phyloP scores from a whole-genome alignment of 2,329 filamentous ascomycete genomes.

The Trichoderma guizhouense region DNA sequence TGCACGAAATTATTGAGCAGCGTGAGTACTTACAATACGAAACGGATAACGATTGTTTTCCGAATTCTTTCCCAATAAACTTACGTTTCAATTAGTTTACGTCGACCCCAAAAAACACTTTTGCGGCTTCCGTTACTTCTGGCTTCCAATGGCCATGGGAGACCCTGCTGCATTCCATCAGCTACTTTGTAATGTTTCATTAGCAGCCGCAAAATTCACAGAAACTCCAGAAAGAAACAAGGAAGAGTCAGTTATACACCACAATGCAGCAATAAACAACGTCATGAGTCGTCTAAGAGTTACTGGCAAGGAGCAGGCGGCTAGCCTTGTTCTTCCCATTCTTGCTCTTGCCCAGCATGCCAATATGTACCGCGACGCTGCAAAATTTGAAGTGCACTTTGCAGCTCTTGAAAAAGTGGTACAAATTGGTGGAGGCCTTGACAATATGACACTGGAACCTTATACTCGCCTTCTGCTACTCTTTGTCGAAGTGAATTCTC shows the following conservation, averaged over 20 bases:
- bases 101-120: not conserved
- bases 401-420: not conserved
- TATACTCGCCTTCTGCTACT: not conserved
- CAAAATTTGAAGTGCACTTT: not conserved
- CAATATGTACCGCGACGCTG: not conserved
- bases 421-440: not conserved
- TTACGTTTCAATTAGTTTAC: not conserved
- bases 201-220: not conserved
- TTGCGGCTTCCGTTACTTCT: not conserved
- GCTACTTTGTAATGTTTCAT: not conserved
- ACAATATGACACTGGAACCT: not conserved
- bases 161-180: not conserved
- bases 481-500: not conserved
- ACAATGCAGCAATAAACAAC: not conserved
- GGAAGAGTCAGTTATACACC: not conserved
- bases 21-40: not conserved
- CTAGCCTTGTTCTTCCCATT: not conserved
- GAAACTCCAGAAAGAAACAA: not conserved
- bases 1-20: not conserved
- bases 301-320: not conserved
- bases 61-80: not conserved
- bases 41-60: not conserved
- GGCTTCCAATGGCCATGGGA: not conserved
- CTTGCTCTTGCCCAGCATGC: not conserved
- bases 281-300: not conserved